Evolutionary conservation across 495 filamentous ascomycete species (phyloP).

Genomic region (Parathielavia appendiculata): DNA sequence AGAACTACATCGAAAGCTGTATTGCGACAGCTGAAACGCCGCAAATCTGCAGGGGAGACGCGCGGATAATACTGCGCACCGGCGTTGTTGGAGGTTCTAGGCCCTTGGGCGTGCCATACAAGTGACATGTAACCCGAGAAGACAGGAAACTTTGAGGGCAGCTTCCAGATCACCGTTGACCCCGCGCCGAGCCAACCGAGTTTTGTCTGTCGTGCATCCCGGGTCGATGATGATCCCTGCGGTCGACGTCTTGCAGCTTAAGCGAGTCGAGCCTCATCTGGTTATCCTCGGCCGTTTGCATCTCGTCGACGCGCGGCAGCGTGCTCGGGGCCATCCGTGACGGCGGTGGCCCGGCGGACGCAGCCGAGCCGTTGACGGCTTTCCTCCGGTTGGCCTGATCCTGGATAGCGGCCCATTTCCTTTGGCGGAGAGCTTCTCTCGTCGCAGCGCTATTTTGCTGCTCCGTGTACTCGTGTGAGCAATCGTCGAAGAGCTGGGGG

Average conservation of each 20-base stretch:
- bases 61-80: too few species aligned
- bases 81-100: background rate
- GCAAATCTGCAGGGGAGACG: too few species aligned
- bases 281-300: conserved; percentile 75
- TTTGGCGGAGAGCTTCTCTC: conserved; percentile 66
- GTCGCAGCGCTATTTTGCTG: conserved; percentile 83
- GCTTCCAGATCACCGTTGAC: conserved; percentile 37
- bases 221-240: conserved; percentile 43
- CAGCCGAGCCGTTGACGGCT: conserved; percentile 30
- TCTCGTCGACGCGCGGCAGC: conserved; percentile 54
- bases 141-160: background rate
- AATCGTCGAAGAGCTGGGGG: conserved; percentile 96
- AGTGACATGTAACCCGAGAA: background rate
- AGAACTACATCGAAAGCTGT: background rate
- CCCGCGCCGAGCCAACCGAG: conserved; percentile 47
- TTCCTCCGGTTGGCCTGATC: conserved; percentile 67
- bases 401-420: conserved; percentile 79
- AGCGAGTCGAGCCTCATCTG: conserved; percentile 78
- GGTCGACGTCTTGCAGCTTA: conserved; percentile 66
- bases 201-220: conserved; percentile 45
- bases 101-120: background rate
- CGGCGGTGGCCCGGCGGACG: conserved; percentile 17
- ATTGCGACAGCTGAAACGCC: too few species aligned
- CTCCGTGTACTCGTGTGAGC: conserved; percentile 96
- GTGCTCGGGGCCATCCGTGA: conserved; percentile 17